A percentile compares a stretch with the other conserved stretches of the same genome.
Conservation (phyloP, 495 filamentous ascomycete genomes). For the Podospora comata region DNA sequence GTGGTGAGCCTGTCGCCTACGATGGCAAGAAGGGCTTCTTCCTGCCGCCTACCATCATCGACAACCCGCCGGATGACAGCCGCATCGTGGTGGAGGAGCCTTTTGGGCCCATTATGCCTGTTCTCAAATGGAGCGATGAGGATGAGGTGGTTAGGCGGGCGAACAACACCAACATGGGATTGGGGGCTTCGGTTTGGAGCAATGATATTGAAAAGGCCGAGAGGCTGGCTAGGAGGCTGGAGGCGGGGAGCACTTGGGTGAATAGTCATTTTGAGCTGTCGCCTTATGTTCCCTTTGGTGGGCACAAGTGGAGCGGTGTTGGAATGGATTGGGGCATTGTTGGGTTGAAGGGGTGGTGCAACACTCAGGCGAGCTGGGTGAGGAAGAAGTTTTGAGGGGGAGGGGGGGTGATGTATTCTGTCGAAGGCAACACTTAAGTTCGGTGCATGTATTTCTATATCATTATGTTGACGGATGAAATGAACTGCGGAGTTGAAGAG, state of each 20-base stretch:
- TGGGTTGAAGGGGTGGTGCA: conserved; percentile 51
- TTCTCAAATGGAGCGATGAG: conserved; percentile 52
- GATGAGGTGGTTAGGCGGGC: conserved; percentile 54
- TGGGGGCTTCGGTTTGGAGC: conserved; percentile 54
- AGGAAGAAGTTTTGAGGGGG: conserved; percentile 13
- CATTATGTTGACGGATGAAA: too few species aligned
- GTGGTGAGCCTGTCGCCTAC: conserved; percentile 19
- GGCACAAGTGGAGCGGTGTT: conserved; percentile 56
- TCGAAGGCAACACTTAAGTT: too few species aligned
- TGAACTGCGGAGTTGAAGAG: too few species aligned
- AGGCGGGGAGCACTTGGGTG: conserved; percentile 57
- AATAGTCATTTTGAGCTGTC: conserved; percentile 43
- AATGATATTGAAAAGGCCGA: conserved; percentile 48
- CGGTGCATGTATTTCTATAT: too few species aligned
- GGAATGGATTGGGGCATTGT: conserved; percentile 52
- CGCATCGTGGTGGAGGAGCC: conserved; percentile 44
- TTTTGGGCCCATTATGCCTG: conserved; percentile 55
- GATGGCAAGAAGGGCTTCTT: conserved; percentile 38
- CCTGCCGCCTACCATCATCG: conserved; percentile 42
- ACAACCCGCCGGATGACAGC: conserved; percentile 42
- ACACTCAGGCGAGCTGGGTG: conserved; percentile 37
- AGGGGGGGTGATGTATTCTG: too few species aligned
- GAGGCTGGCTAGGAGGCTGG: conserved; percentile 45
- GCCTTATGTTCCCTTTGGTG: conserved; percentile 51
- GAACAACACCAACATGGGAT: conserved; percentile 50